Percentiles rank a stretch among this genome's conserved stretches.
phyloP scores from a whole-genome alignment of 768 basidiomycete species.

The Mycena chlorophos region DNA sequence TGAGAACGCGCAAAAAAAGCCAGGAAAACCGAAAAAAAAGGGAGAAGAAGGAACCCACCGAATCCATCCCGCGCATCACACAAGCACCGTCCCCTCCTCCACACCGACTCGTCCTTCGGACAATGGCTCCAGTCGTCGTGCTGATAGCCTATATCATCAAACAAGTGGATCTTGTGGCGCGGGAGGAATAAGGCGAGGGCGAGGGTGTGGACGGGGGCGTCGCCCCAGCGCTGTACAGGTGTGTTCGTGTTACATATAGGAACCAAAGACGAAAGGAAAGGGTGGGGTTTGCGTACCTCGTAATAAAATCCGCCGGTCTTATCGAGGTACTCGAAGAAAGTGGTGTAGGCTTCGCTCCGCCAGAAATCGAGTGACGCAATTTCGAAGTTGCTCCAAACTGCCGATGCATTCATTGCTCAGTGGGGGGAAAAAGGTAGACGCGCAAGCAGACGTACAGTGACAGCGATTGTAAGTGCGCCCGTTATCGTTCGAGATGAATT shows the following conservation, averaged over 20 bases:
- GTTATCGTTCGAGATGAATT: constrained; percentile 66
- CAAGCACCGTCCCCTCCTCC: no score
- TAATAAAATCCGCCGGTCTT: constrained; percentile 68
- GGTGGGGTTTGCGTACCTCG: no score
- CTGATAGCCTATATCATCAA: constrained; percentile 67
- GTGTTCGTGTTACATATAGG: no score
- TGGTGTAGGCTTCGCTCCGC: constrained; percentile 59
- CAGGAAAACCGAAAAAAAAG: no score
- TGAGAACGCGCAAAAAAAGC: no score
- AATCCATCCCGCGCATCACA: no score
- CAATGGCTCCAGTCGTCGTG: no score
- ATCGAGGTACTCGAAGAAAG: constrained; percentile 68
- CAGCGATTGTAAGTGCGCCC: constrained; percentile 77
- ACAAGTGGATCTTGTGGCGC: constrained; percentile 61
- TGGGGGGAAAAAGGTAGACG: constrained; percentile 28
- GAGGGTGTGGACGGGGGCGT: constrained; percentile 59
- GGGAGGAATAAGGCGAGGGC: constrained; percentile 54
- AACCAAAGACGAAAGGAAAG: no score
- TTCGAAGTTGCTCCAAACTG: constrained; percentile 74
- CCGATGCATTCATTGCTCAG: background rate
- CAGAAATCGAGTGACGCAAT: constrained; percentile 70
- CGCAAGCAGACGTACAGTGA: constrained; percentile 70
- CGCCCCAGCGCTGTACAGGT: constrained; percentile 41
- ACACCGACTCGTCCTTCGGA: no score
- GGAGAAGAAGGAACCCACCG: no score